Conservation (phyloP, 2,329 filamentous ascomycete species). For the Thielaviopsis musarum region DNA sequence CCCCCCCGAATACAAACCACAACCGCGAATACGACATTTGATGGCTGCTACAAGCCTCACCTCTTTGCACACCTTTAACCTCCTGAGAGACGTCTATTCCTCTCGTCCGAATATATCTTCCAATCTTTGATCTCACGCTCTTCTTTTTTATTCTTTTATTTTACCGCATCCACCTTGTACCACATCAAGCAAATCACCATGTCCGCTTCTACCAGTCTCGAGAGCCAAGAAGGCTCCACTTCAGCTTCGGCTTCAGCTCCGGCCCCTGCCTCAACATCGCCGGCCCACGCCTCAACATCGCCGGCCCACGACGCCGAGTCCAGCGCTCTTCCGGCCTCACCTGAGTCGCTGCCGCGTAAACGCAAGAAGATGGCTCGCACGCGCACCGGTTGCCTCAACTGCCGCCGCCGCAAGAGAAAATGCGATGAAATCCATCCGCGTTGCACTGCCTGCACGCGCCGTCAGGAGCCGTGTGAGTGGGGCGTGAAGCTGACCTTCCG, state of each 20-base stretch:
- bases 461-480: conserved; percentile 21
- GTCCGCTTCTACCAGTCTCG: not conserved
- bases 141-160: not conserved
- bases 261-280: not conserved
- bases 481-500: conserved; percentile 23
- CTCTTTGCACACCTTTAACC: not conserved
- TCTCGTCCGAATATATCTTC: not conserved
- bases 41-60: not conserved
- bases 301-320: not conserved
- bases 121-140: not conserved
- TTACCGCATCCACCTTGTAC: not conserved
- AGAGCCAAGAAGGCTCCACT: not conserved
- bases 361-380: conserved; percentile 20
- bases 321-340: not conserved
- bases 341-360: conserved; percentile 9
- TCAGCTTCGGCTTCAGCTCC: not conserved
- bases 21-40: not conserved
- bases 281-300: not conserved
- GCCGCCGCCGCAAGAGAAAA: conserved; percentile 23
- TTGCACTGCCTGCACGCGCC: conserved; percentile 21
- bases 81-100: not conserved
- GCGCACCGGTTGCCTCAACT: conserved; percentile 23
- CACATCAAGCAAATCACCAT: not conserved
- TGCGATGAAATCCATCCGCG: conserved; percentile 22
- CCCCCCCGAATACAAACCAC: not conserved